Evolutionary conservation across 495 filamentous ascomycete species (phyloP).

Genomic region (Daldinia grandis): DNA sequence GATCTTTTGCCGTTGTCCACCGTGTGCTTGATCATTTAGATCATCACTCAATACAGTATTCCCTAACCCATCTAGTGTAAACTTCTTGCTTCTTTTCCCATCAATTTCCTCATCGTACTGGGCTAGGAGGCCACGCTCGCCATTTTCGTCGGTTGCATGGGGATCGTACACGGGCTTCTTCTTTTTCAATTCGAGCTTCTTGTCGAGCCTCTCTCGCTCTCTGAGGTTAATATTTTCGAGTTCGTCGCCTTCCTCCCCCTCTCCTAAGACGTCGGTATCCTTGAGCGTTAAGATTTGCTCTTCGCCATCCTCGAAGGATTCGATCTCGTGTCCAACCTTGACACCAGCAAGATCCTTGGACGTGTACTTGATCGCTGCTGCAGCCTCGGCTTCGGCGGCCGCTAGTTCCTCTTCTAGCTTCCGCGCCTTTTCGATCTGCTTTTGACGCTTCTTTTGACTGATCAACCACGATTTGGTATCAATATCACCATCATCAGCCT

Average conservation of each 20-base stretch:
- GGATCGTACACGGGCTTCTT: constrained; percentile 91
- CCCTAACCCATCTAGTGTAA: constrained; percentile 82
- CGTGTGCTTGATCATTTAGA: constrained; percentile 63
- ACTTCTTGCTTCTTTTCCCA: constrained; percentile 88
- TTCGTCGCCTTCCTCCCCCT: constrained; percentile 91
- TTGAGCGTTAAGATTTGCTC: constrained; percentile 91
- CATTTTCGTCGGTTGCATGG: constrained; percentile 72
- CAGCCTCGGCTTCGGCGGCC: constrained; percentile 53
- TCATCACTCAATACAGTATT: constrained; percentile 70
- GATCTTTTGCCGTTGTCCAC: constrained; percentile 72
- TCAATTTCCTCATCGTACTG: constrained; percentile 97
- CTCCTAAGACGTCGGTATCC: constrained; percentile 79
- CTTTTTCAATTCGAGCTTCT: constrained; percentile 88
- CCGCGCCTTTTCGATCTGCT: constrained; percentile 81
- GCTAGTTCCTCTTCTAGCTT: constrained; percentile 80
- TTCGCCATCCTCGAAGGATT: constrained; percentile 77
- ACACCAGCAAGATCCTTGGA: constrained; percentile 85
- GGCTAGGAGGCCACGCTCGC: constrained; percentile 70
- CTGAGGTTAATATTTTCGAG: constrained; percentile 82
- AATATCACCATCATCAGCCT: constrained; percentile 68
- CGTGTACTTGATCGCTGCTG: constrained; percentile 70
- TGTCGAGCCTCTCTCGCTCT: constrained; percentile 78
- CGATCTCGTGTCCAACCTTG: constrained; percentile 86
- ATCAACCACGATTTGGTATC: constrained; percentile 87
- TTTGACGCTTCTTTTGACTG: constrained; percentile 87